phyloP scores from a whole-genome alignment of 1,139 yeast genomes.

The Protomyces arabidopsidicola region DNA sequence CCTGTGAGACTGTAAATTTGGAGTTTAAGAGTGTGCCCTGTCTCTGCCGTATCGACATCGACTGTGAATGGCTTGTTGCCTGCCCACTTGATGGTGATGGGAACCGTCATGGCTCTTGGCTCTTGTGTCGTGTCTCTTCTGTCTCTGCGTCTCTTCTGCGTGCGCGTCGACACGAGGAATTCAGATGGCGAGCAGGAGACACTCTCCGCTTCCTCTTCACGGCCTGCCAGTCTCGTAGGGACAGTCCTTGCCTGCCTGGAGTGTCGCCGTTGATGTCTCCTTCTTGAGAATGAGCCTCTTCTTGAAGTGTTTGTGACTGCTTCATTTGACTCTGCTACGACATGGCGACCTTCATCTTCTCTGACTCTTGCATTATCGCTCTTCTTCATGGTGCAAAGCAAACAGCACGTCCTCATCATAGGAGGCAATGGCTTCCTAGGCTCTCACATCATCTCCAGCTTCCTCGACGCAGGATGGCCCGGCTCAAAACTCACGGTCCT shows the following conservation, averaged over 20 bases:
- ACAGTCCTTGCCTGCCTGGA: too few species aligned
- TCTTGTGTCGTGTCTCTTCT: too few species aligned
- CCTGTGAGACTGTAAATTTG: slow-evolving; percentile 69
- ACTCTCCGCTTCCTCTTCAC: too few species aligned
- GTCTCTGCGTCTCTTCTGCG: neutral
- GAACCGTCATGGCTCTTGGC: neutral
- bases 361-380: neutral
- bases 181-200: neutral
- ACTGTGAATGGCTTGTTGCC: slow-evolving; percentile 59
- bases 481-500: slow-evolving; percentile 53
- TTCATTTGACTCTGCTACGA: too few species aligned
- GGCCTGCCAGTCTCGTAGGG: too few species aligned
- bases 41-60: slow-evolving; percentile 48
- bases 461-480: slow-evolving; percentile 62
- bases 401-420: slow-evolving; percentile 9
- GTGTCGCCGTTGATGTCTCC: too few species aligned
- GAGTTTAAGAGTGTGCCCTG: slow-evolving; percentile 64
- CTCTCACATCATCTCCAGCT: slow-evolving; percentile 81
- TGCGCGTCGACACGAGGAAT: neutral
- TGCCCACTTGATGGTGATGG: slow-evolving; percentile 26
- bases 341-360: too few species aligned
- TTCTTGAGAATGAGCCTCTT: too few species aligned
- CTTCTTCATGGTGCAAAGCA: neutral
- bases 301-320: too few species aligned
- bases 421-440: slow-evolving; percentile 70